phyloP scores from a whole-genome alignment of 331 rosid genomes.

The Quercus lobata region DNA sequence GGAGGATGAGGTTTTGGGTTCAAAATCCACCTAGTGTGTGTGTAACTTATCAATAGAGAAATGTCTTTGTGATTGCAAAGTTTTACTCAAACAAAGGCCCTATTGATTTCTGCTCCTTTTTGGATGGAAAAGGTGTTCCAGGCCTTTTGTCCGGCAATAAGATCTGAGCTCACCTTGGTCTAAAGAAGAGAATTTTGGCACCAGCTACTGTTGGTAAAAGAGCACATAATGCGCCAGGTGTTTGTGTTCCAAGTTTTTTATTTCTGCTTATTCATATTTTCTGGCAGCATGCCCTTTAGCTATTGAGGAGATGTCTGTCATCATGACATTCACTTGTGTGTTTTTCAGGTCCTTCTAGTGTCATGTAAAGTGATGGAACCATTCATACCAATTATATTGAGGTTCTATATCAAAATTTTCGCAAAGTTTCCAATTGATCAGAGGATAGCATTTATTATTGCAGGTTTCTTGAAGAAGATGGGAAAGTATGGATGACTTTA shows the following conservation, averaged over 20 bases:
- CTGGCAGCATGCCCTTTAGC: background rate
- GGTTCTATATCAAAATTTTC: conserved; percentile 84
- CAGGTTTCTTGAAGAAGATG: conserved; percentile 59
- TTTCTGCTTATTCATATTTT: background rate
- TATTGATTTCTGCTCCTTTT: too few species aligned
- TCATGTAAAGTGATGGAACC: conserved; percentile 98
- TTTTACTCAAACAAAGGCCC: too few species aligned
- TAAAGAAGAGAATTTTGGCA: too few species aligned
- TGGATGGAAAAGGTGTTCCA: too few species aligned
- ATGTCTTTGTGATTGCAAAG: too few species aligned
- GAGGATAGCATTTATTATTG: conserved; percentile 91
- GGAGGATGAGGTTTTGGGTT: too few species aligned
- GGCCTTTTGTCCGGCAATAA: too few species aligned
- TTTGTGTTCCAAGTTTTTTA: background rate
- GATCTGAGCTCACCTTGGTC: too few species aligned
- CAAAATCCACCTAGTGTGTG: too few species aligned
- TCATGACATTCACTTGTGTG: conserved; percentile 2
- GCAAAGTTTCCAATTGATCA: conserved; percentile 59
- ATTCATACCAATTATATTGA: conserved; percentile 95
- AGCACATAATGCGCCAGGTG: too few species aligned
- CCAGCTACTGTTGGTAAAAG: too few species aligned
- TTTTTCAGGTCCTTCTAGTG: conserved; percentile 69
- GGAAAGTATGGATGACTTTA: conserved; percentile 49
- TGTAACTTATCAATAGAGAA: too few species aligned
- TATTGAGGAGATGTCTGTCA: background rate